phyloP scores from a whole-genome alignment of 768 basidiomycete genomes.

The Lyophyllum decastes region DNA sequence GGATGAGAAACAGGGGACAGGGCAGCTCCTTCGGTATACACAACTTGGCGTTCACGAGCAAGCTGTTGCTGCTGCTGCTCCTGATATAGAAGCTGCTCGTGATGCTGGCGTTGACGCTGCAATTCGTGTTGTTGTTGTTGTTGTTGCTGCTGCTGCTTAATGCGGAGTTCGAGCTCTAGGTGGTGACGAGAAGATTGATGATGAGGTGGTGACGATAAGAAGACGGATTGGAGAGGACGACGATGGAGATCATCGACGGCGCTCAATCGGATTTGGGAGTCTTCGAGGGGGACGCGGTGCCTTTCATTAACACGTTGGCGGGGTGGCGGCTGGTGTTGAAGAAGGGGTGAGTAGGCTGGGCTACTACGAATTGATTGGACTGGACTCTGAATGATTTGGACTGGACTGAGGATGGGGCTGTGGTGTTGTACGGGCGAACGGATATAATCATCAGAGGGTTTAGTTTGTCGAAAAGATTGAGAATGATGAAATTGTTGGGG shows the following conservation, averaged over 20 bases:
- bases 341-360: conserved; percentile 9
- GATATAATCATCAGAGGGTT: conserved; percentile 7
- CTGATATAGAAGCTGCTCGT: conserved; percentile 22
- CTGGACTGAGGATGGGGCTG: neutral
- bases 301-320: conserved; percentile 10
- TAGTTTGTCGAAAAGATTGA: conserved; percentile 12
- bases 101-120: conserved; percentile 26
- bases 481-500: conserved; percentile 19
- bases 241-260: conserved; percentile 12
- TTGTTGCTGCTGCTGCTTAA: conserved; percentile 26
- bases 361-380: conserved; percentile 12
- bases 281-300: conserved; percentile 9
- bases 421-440: conserved; percentile 15
- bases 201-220: conserved; percentile 10
- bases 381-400: conserved; percentile 7
- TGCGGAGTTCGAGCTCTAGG: conserved; percentile 19
- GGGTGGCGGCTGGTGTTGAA: conserved; percentile 11
- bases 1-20: conserved; percentile 9
- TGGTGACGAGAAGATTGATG: conserved; percentile 12
- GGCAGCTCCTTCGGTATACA: conserved; percentile 5
- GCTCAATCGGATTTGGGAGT: conserved; percentile 8
- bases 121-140: conserved; percentile 26
- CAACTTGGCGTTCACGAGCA: conserved; percentile 25
- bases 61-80: conserved; percentile 25
- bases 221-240: conserved; percentile 12